Conservation (phyloP, 306 rosid species). For the Echinosophora koreensis region DNA sequence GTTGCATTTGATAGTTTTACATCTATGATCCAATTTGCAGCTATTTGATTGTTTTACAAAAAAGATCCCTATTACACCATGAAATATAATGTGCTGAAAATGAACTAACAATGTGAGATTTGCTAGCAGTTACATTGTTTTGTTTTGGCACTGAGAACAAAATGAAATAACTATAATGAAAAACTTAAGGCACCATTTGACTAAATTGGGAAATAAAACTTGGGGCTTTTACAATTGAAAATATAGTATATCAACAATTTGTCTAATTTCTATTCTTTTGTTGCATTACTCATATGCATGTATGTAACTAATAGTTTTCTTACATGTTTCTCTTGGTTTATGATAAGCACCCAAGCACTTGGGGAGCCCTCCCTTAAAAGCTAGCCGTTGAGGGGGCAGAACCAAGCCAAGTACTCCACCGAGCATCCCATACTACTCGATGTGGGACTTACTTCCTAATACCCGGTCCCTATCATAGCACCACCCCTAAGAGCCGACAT, state of each 20-base stretch:
- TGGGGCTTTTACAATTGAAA: background rate
- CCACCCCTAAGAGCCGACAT: too few species aligned
- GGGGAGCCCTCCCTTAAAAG: too few species aligned
- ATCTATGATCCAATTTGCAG: constrained; percentile 7
- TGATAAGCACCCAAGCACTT: too few species aligned
- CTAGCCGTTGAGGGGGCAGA: too few species aligned
- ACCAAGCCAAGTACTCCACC: too few species aligned
- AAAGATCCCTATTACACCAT: background rate
- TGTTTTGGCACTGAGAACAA: constrained; percentile 12
- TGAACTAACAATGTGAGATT: background rate
- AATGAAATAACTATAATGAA: background rate
- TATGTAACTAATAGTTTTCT: background rate
- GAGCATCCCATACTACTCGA: too few species aligned
- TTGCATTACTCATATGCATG: background rate
- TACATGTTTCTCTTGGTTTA: background rate
- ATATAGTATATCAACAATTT: background rate
- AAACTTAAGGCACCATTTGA: background rate
- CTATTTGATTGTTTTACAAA: background rate
- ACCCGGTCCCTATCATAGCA: too few species aligned
- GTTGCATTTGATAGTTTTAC: constrained; percentile 28
- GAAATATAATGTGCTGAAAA: background rate
- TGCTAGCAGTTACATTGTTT: background rate
- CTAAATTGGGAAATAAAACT: constrained; percentile 4
- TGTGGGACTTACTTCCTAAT: too few species aligned
- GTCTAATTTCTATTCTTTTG: background rate